phyloP scores from a whole-genome alignment of 2,329 filamentous ascomycete genomes.

The Gyromitra esculenta region DNA sequence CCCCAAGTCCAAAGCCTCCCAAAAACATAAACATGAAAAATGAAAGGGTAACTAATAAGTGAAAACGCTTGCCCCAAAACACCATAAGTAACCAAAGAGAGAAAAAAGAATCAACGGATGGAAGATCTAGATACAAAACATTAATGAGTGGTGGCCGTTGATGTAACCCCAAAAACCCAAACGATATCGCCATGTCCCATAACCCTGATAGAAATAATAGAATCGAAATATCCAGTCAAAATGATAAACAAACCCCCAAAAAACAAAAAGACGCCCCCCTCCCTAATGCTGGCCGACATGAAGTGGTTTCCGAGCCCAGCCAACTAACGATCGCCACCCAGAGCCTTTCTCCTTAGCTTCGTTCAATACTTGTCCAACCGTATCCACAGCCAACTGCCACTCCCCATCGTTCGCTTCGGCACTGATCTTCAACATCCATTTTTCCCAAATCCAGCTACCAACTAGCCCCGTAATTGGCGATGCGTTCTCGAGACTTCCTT shows the following conservation, averaged over 20 bases:
- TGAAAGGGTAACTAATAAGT: conserved; percentile 27
- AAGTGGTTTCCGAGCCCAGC: conserved; percentile 72
- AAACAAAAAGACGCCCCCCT: conserved; percentile 46
- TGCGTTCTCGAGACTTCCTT: conserved; percentile 75
- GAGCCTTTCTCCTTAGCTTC: conserved; percentile 70
- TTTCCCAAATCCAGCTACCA: conserved; percentile 92
- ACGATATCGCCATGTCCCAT: conserved; percentile 42
- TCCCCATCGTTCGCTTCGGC: conserved; percentile 66
- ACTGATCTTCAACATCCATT: conserved; percentile 82
- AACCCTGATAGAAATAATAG: conserved; percentile 34
- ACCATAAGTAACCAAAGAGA: conserved; percentile 31
- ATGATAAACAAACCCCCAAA: conserved; percentile 37
- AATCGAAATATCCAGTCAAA: conserved; percentile 32
- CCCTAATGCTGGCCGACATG: conserved; percentile 51
- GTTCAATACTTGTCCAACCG: conserved; percentile 67
- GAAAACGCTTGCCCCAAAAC: conserved; percentile 42
- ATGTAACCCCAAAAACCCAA: conserved; percentile 44
- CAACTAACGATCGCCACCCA: conserved; percentile 71
- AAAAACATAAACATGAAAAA: conserved; percentile 32
- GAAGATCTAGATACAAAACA: conserved; percentile 47
- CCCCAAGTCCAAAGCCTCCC: conserved; percentile 29
- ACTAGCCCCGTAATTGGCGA: conserved; percentile 82
- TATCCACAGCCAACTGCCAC: conserved; percentile 53
- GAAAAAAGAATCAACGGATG: conserved; percentile 29
- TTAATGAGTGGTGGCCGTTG: conserved; percentile 40